Conservation (phyloP, 202 grass and related monocot species). For the Alloteropsis angusta region DNA sequence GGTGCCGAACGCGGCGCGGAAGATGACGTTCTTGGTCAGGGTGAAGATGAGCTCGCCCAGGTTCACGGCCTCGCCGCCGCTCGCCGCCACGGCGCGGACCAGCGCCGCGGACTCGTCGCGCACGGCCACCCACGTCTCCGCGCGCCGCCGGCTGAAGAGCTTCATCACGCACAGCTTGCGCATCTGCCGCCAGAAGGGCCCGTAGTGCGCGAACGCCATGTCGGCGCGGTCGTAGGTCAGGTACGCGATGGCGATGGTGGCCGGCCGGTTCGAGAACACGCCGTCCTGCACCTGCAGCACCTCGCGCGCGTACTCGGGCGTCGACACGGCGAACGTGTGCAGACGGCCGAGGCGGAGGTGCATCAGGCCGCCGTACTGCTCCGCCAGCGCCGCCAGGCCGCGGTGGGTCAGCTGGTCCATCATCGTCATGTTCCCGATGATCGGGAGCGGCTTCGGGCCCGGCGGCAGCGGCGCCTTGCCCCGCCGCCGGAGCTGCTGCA, state of each 20-base stretch:
- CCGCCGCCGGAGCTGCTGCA: background rate
- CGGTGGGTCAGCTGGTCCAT: constrained; percentile 95
- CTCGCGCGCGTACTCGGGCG: constrained; percentile 67
- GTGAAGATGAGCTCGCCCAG: constrained; percentile 67
- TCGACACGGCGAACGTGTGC: constrained; percentile 73
- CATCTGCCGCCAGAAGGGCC: constrained; percentile 94
- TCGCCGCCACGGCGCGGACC: constrained; percentile 25
- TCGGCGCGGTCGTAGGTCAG: constrained; percentile 74
- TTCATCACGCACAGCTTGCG: constrained; percentile 77
- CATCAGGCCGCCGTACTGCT: constrained; percentile 53
- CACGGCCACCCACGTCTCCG: constrained; percentile 63
- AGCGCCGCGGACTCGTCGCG: constrained; percentile 52
- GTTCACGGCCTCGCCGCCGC: constrained; percentile 31
- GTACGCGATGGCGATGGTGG: constrained; percentile 65
- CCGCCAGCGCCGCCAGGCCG: constrained; percentile 53
- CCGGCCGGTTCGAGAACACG: constrained; percentile 73
- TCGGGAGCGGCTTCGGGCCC: constrained; percentile 54
- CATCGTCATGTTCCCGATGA: constrained; percentile 88
- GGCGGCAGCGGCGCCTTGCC: constrained; percentile 57
- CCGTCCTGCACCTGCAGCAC: constrained; percentile 86
- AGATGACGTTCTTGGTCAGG: constrained; percentile 66
- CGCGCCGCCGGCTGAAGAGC: constrained; percentile 80
- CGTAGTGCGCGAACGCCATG: constrained; percentile 94
- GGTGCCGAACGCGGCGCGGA: constrained; percentile 70
- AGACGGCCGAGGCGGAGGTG: constrained; percentile 56